These are phyloP conservation scores for Venturia asperata DNA, from an alignment of 2,329 filamentous ascomycete genomes.

Conservation along the genomic window DNA sequence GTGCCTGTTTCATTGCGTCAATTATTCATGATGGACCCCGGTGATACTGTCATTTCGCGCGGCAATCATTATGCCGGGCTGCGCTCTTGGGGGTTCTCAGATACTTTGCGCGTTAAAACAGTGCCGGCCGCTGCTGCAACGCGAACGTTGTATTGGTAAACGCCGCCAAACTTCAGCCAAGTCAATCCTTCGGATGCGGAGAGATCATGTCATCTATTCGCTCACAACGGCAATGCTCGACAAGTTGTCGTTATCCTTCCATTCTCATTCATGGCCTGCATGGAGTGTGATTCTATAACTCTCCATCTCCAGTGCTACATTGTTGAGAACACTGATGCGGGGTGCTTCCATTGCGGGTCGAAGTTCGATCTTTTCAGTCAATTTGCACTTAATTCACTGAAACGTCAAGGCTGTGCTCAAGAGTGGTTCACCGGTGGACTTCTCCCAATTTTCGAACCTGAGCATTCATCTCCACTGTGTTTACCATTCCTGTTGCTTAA, in stretches of 20 bases:
- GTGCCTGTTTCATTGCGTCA: not conserved
- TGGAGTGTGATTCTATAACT: not conserved
- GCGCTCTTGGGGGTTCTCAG: not conserved
- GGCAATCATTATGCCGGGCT: not conserved
- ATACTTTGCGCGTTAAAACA: not conserved
- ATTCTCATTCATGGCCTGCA: not conserved
- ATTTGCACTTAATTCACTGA: too few species aligned
- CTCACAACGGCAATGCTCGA: too few species aligned
- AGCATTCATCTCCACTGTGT: too few species aligned
- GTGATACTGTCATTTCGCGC: not conserved
- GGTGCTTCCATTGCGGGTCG: not conserved
- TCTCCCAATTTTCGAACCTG: too few species aligned
- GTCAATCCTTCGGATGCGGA: not conserved
- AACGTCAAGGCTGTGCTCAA: too few species aligned
- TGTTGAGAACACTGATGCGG: not conserved
- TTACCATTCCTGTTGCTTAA: too few species aligned
- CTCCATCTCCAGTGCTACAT: not conserved
- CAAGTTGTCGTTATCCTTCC: not conserved
- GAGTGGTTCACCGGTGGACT: too few species aligned
- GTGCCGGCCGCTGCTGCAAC: not conserved
- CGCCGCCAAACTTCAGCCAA: not conserved
- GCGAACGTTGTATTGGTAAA: not conserved
- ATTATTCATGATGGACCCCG: not conserved
- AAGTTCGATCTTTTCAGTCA: not conserved
- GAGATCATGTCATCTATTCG: not conserved